phyloP scores from a whole-genome alignment of 805 yeast genomes.

The Nakazawaea wyomingensis region DNA sequence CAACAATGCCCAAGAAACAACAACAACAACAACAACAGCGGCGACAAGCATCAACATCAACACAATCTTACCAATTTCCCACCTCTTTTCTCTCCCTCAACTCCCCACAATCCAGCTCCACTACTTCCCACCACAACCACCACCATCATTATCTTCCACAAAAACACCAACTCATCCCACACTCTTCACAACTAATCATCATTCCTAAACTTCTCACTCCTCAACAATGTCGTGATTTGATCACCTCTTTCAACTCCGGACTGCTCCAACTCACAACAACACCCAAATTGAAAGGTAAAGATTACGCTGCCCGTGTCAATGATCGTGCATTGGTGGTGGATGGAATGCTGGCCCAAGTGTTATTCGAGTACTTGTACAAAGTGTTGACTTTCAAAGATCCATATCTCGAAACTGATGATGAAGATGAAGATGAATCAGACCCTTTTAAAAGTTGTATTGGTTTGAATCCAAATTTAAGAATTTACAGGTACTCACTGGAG shows the following conservation, averaged over 20 bases:
- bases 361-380: constrained; percentile 39
- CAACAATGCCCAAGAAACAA: too few species aligned
- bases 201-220: constrained; percentile 33
- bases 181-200: too few species aligned
- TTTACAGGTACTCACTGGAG: constrained; percentile 40
- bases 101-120: too few species aligned
- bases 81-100: too few species aligned
- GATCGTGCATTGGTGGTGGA: constrained; percentile 44
- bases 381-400: constrained; percentile 25
- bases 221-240: constrained; percentile 35
- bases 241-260: constrained; percentile 24
- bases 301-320: constrained; percentile 53
- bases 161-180: too few species aligned
- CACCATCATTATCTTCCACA: too few species aligned
- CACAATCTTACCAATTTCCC: too few species aligned
- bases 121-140: too few species aligned
- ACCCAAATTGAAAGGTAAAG: constrained; percentile 41
- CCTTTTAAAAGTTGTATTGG: constrained; percentile 38
- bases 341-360: constrained; percentile 26
- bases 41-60: too few species aligned
- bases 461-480: constrained; percentile 49
- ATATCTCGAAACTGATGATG: constrained; percentile 21
- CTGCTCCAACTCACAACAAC: constrained; percentile 36
- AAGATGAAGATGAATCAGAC: constrained; percentile 15
- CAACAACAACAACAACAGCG: too few species aligned